Conservation (phyloP, 2,329 filamentous ascomycete species). For the Neofusicoccum ribis region DNA sequence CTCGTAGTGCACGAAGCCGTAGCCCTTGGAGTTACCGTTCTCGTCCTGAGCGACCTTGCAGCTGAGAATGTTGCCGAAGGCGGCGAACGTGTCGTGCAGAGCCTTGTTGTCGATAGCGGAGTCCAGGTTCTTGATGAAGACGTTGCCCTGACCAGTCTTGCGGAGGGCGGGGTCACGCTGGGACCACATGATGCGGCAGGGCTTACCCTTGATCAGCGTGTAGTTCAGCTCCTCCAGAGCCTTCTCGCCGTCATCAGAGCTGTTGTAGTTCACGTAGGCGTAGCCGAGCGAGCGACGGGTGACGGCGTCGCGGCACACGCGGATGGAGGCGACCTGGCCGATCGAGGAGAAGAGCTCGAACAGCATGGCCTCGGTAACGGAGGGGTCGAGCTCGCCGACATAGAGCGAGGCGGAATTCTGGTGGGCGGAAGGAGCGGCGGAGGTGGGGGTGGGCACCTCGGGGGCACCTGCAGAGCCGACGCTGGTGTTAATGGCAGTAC, state of each 20-base stretch:
- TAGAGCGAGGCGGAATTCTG: constrained; percentile 97
- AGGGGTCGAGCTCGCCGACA: constrained; percentile 95
- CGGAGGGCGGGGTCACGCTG: constrained; percentile 98
- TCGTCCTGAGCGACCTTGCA: constrained; percentile 99
- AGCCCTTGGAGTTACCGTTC: constrained; percentile 94
- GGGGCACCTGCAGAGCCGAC: constrained; percentile 65
- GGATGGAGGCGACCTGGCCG: constrained; percentile 96
- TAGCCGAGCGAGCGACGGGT: constrained; percentile 98
- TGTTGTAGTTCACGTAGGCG: constrained; percentile 99
- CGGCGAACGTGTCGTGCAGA: constrained; percentile 96
- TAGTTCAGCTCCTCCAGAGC: constrained; percentile 99
- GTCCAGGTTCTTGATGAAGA: constrained; percentile 99
- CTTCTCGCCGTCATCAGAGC: constrained; percentile 92
- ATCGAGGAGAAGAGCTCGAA: constrained; percentile 99
- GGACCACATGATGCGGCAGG: constrained; percentile 99
- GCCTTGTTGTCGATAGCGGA: constrained; percentile 99
- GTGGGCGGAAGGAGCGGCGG: constrained; percentile 71
- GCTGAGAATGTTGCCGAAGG: constrained; percentile 98
- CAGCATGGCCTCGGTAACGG: constrained; percentile 99
- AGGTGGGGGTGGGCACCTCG: constrained; percentile 69
- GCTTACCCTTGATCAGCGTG: constrained; percentile 97
- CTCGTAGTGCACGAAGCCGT: constrained; percentile 99
- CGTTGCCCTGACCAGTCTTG: constrained; percentile 98
- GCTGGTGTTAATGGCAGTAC: constrained; percentile 70
- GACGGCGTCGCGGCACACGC: constrained; percentile 98